A percentile compares a stretch with the other conserved stretches of the same genome.
Conservation (phyloP, 2,329 filamentous ascomycete species). For the Plenodomus lindquistii region DNA sequence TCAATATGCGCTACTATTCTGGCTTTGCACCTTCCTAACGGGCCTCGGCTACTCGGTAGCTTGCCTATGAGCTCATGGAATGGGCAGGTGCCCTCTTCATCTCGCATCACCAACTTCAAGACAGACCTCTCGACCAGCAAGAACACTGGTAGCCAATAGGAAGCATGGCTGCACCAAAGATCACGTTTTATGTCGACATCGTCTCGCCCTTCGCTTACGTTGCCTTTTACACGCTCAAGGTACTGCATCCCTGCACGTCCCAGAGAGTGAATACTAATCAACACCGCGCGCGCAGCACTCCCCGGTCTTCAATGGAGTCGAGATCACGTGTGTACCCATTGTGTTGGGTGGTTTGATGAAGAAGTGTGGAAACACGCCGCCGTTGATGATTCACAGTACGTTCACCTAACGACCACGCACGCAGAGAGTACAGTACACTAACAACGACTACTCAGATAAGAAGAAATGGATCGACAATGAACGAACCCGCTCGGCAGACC, state of each 20-base stretch:
- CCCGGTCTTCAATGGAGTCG: constrained; percentile 57
- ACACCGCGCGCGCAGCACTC: constrained; percentile 51
- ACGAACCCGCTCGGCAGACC: constrained; percentile 57
- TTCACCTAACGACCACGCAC: background rate
- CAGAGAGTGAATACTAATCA: constrained; percentile 2
- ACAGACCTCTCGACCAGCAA: background rate
- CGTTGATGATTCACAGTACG: constrained; percentile 60
- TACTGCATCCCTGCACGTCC: constrained; percentile 37
- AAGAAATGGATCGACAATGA: constrained; percentile 60
- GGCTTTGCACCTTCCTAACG: no score
- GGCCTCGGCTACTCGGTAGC: background rate
- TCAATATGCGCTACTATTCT: background rate
- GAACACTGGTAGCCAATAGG: background rate
- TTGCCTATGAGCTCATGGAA: background rate
- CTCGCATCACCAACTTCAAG: background rate
- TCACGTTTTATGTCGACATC: constrained; percentile 63
- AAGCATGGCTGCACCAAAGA: constrained; percentile 52
- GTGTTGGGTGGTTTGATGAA: constrained; percentile 65
- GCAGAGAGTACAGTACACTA: background rate
- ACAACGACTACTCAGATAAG: constrained; percentile 54
- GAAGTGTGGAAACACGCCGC: constrained; percentile 57
- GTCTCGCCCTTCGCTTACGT: constrained; percentile 65
- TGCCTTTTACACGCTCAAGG: constrained; percentile 60
- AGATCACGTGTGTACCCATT: constrained; percentile 62
- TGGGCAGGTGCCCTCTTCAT: background rate